Percentiles rank a stretch among this genome's conserved stretches.
phyloP scores from a whole-genome alignment of 345 rosid species.

The Hibiscus tridactylites region DNA sequence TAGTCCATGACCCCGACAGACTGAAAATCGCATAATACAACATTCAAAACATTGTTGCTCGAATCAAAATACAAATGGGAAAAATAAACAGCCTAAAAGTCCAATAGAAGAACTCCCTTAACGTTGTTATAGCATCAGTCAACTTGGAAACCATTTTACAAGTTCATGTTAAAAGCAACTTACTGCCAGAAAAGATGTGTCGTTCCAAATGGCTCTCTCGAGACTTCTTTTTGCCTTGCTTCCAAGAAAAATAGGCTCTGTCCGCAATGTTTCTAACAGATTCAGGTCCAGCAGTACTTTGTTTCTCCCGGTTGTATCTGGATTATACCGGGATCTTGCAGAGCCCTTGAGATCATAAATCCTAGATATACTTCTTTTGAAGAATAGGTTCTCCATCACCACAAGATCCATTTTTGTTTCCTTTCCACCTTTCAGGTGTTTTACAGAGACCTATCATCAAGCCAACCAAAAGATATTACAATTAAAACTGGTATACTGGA shows the following conservation, averaged over 20 bases:
- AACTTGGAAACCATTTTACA: not conserved
- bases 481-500: not conserved
- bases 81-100: not conserved
- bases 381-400: slow-evolving; percentile 99
- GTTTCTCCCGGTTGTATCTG: slow-evolving; percentile 70
- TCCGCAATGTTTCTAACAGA: slow-evolving; percentile 64
- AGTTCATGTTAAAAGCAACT: slow-evolving; percentile 16
- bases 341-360: slow-evolving; percentile 98
- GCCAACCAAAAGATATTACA: slow-evolving; percentile 3
- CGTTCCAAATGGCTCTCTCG: slow-evolving; percentile 97
- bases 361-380: slow-evolving; percentile 53
- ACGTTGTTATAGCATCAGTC: not conserved
- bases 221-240: slow-evolving; percentile 90
- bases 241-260: slow-evolving; percentile 88
- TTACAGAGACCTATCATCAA: slow-evolving; percentile 59
- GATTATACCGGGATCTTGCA: slow-evolving; percentile 67
- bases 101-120: not conserved
- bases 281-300: slow-evolving; percentile 80
- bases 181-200: slow-evolving; percentile 85
- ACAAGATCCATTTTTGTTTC: slow-evolving; percentile 90
- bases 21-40: slow-evolving; percentile 23
- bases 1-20: slow-evolving; percentile 90
- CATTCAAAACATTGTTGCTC: not conserved
- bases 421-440: slow-evolving; percentile 72
- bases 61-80: not conserved